Conservation (phyloP, 2,329 filamentous ascomycete species). For the Beauveria medogensis region DNA sequence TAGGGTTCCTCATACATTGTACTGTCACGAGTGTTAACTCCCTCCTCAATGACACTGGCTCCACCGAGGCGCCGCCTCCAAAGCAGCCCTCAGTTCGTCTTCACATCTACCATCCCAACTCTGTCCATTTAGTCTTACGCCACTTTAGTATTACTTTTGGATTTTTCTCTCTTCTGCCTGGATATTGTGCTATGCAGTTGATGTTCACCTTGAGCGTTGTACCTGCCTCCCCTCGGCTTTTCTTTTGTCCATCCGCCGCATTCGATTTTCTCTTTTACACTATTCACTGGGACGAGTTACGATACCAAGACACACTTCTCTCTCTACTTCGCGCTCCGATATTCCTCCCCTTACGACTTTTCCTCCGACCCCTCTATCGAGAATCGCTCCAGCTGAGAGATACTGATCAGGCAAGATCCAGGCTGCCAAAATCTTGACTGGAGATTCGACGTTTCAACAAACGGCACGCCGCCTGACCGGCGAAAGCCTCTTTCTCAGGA, state of each 20-base stretch:
- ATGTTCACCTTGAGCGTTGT: background rate
- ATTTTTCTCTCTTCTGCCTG: background rate
- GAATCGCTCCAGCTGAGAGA: no score
- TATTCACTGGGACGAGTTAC: background rate
- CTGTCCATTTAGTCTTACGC: background rate
- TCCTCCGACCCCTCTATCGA: no score
- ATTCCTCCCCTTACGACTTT: no score
- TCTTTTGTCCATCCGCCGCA: background rate
- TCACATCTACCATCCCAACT: background rate
- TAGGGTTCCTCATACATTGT: no score
- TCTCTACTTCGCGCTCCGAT: background rate
- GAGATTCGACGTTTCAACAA: no score
- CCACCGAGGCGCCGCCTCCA: background rate
- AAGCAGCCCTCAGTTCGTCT: background rate
- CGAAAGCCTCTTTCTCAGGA: background rate
- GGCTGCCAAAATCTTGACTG: no score
- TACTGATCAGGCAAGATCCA: no score
- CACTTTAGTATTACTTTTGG: background rate
- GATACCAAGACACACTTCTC: background rate
- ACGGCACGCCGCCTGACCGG: no score
- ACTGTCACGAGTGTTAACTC: no score
- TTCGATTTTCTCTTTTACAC: background rate
- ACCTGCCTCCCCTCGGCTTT: background rate
- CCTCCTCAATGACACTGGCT: background rate
- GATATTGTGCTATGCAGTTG: background rate